These are phyloP conservation scores for Leccinellum albellum DNA, from an alignment of 768 basidiomycete genomes.

Conservation along the genomic window DNA sequence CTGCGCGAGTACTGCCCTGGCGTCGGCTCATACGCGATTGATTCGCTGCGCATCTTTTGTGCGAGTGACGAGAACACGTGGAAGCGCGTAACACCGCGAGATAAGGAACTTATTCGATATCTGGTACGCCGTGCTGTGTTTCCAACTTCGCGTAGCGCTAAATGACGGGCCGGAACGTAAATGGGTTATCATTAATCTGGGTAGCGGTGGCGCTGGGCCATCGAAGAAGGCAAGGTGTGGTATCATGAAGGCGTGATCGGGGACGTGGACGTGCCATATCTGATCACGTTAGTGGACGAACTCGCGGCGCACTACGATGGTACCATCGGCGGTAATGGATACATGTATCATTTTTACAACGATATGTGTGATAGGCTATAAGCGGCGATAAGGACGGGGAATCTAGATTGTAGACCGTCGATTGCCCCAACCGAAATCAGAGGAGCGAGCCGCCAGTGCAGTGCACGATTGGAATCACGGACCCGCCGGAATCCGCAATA, in stretches of 20 bases:
- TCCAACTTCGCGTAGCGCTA: neutral
- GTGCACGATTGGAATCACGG: too few relatives aligned
- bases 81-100: constrained; percentile 57
- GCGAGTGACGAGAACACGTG: constrained; percentile 41
- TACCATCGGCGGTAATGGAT: constrained; percentile 23
- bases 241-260: constrained; percentile 35
- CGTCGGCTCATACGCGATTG: constrained; percentile 66
- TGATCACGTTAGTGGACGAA: constrained; percentile 39
- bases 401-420: neutral
- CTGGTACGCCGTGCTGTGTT: constrained; percentile 48
- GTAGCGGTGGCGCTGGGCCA: constrained; percentile 75
- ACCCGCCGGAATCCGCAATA: neutral
- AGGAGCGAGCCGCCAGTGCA: too few relatives aligned
- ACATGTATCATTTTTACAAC: constrained; percentile 23
- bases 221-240: constrained; percentile 50
- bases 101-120: constrained; percentile 69
- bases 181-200: neutral
- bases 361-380: constrained; percentile 17
- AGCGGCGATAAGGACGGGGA: neutral
- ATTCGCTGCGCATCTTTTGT: constrained; percentile 75
- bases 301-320: constrained; percentile 30
- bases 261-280: constrained; percentile 34
- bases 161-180: neutral
- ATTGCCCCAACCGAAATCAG: too few relatives aligned
- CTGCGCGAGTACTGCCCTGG: constrained; percentile 60